Percentiles rank a stretch among this genome's conserved stretches.
phyloP scores from a whole-genome alignment of 306 rosid genomes.

The Gastrolobium bilobum region DNA sequence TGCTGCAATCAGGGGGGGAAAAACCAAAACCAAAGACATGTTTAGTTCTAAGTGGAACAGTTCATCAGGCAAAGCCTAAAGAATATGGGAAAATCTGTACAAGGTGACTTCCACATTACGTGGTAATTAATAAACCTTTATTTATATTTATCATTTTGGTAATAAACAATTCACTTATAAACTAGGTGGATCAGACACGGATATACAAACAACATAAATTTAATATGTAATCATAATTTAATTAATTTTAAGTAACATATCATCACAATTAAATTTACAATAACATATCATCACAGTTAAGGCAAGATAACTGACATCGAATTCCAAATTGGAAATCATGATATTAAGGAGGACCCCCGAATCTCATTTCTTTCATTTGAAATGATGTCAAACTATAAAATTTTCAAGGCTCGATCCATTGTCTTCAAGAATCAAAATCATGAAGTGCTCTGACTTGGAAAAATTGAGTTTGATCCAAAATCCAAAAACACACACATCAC shows the following conservation, averaged over 20 bases:
- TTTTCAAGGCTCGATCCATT: not conserved
- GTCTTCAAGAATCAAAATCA: not conserved
- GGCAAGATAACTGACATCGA: not conserved
- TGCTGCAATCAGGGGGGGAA: slow-evolving; percentile 55
- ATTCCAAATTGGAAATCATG: not conserved
- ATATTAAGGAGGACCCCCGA: not conserved
- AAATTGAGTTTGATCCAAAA: not conserved
- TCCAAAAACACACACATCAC: not conserved
- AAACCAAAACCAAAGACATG: not conserved
- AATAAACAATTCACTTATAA: not conserved
- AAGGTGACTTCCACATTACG: slow-evolving; percentile 14
- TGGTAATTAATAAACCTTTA: not conserved
- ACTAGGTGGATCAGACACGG: not conserved
- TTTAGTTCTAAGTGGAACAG: slow-evolving; percentile 8
- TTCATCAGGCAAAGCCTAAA: slow-evolving; percentile 6
- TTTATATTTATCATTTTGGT: not conserved
- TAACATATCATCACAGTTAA: not conserved
- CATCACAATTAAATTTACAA: not conserved
- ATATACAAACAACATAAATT: not conserved
- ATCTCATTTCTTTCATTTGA: not conserved
- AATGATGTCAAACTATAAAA: not conserved
- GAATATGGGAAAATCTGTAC: not conserved
- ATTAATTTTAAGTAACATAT: not conserved
- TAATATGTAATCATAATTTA: slow-evolving; percentile 6
- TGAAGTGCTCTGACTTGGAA: not conserved